phyloP scores from a whole-genome alignment of 2,329 filamentous ascomycete species.

The Pseudocercospora eumusae region DNA sequence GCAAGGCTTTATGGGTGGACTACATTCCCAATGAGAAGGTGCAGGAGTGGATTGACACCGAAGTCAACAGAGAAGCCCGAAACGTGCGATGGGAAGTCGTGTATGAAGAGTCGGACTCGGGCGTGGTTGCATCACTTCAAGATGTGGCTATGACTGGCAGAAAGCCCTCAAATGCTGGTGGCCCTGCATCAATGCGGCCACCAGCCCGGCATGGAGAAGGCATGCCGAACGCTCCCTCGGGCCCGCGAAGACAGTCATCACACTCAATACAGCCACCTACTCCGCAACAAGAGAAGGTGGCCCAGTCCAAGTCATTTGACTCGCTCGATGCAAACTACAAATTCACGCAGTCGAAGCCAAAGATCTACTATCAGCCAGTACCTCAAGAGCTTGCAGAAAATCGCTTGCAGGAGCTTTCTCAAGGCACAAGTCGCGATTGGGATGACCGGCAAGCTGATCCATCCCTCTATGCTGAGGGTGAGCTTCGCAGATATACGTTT shows the following conservation, averaged over 20 bases:
- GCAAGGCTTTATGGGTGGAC: slow-evolving; percentile 84
- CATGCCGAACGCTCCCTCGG: slow-evolving; percentile 32
- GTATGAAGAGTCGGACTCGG: slow-evolving; percentile 61
- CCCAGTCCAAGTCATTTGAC: slow-evolving; percentile 27
- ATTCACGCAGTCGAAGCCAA: slow-evolving; percentile 63
- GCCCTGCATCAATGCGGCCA: slow-evolving; percentile 11
- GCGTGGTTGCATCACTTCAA: slow-evolving; percentile 42
- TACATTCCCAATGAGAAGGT: slow-evolving; percentile 79
- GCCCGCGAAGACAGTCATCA: slow-evolving; percentile 23
- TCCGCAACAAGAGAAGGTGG: slow-evolving; percentile 13
- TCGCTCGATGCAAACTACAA: slow-evolving; percentile 61
- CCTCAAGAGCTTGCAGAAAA: slow-evolving; percentile 62
- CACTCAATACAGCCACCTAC: slow-evolving; percentile 22
- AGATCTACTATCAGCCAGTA: slow-evolving; percentile 67
- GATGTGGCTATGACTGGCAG: slow-evolving; percentile 26
- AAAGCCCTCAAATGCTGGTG: neutral
- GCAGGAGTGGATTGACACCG: slow-evolving; percentile 69
- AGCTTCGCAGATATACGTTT: slow-evolving; percentile 47
- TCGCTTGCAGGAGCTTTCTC: slow-evolving; percentile 63
- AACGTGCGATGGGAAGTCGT: slow-evolving; percentile 69
- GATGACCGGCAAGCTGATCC: slow-evolving; percentile 36
- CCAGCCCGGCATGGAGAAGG: slow-evolving; percentile 27
- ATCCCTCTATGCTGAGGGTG: slow-evolving; percentile 35
- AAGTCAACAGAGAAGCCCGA: slow-evolving; percentile 50
- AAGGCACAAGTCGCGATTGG: slow-evolving; percentile 48